Base-by-base conservation (phyloP, 306 rosid species). In the Vachellia pachyceras region DNA sequence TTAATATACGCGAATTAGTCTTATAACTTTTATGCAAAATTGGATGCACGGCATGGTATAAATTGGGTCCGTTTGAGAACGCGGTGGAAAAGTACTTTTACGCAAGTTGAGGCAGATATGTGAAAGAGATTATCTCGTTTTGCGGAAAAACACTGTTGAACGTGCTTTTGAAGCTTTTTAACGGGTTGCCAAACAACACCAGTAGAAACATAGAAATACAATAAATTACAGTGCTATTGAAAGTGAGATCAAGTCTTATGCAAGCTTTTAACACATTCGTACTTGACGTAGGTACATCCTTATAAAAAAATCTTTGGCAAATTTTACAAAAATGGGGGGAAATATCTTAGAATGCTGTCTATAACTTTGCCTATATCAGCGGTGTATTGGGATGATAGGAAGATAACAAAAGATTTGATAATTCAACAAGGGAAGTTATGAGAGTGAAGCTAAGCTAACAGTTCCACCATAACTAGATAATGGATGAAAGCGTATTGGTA, bases 401-500 rank as follows among this genome's bases (percentile, higher is more conserved):
- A 42, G 63, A 73, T n/a, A n/a, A n/a, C n/a, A n/a, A n/a, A n/a
- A n/a, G n/a, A n/a, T n/a, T n/a, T n/a, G n/a, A n/a, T n/a, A 49
- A 71, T 78, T 66, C 12, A 77, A n/a, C 39, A 77, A 61, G 37
- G 23, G 23, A 45, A 71, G 40, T 52, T 82, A n/a, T n/a, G 52
- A 69, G 75, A 73, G 47, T 22, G 7, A 18, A 81, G 52, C 54
- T 52, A 29, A 80, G 46, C 49, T 52, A 41, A 60, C 67, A 44
- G 75, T 64, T 79, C 23, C 75, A 57, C 66, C 64, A 75, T 75
- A 66, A 63, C 71, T 70, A 63, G 82, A 81, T 57, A 70, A 87
- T 87, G 90, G 86, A 6, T 64, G 79, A 84, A 71, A 75, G 55
- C 57, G 7, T 46, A 39, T 12, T 57, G 29, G 80, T 78, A 33